phyloP scores from a whole-genome alignment of 2,329 filamentous ascomycete genomes.

The Xylariaceae sp. region DNA sequence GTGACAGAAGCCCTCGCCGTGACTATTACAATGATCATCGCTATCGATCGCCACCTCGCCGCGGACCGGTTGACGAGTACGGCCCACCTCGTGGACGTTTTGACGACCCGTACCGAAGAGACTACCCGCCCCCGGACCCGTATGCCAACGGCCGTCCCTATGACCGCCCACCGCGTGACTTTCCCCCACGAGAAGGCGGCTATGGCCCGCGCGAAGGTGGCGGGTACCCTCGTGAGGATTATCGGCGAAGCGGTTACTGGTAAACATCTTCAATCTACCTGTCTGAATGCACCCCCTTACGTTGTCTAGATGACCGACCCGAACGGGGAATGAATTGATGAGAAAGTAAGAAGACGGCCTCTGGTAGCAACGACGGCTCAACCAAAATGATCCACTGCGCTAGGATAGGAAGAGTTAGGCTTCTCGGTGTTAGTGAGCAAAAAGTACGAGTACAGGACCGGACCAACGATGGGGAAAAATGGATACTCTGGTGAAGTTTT shows the following conservation, averaged over 20 bases:
- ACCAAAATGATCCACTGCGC: slow-evolving; percentile 5
- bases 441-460: neutral
- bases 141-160: slow-evolving; percentile 58
- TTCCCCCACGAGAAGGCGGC: slow-evolving; percentile 47
- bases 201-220: slow-evolving; percentile 40
- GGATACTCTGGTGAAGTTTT: neutral
- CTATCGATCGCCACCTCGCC: slow-evolving; percentile 76
- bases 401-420: slow-evolving; percentile 12
- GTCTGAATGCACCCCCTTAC: slow-evolving; percentile 32
- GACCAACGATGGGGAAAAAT: neutral
- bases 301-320: slow-evolving; percentile 31
- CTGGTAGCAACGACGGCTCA: slow-evolving; percentile 6
- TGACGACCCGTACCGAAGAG: slow-evolving; percentile 72
- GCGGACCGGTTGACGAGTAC: slow-evolving; percentile 71
- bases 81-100: slow-evolving; percentile 63
- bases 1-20: slow-evolving; percentile 78
- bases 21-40: slow-evolving; percentile 85
- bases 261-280: slow-evolving; percentile 31
- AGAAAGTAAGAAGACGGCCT: slow-evolving; percentile 10
- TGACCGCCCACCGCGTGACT: slow-evolving; percentile 51
- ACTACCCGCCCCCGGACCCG: slow-evolving; percentile 60
- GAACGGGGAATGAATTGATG: slow-evolving; percentile 14
- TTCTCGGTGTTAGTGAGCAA: slow-evolving; percentile 7
- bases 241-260: slow-evolving; percentile 36
- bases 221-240: slow-evolving; percentile 34